Evolutionary conservation across 2,329 filamentous ascomycete species (phyloP).

Genomic region (Talaromyces sp.): DNA sequence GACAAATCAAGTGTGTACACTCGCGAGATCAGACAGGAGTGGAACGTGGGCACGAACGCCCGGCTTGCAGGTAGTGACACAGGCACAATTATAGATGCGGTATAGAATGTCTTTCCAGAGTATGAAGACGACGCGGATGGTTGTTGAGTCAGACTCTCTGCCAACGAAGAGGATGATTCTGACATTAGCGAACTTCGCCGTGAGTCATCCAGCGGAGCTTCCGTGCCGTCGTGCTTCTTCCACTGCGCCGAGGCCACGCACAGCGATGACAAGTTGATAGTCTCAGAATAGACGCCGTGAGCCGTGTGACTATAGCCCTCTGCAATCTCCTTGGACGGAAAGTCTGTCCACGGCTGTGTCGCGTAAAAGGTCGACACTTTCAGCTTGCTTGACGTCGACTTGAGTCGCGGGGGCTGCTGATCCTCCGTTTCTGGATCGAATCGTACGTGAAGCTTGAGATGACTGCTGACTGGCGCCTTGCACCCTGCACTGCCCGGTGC

Average conservation of each 20-base stretch:
- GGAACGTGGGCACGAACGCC: constrained; percentile 65
- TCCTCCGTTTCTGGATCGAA: constrained; percentile 55
- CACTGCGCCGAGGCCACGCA: constrained; percentile 57
- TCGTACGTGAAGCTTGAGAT: constrained; percentile 54
- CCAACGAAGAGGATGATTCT: constrained; percentile 23
- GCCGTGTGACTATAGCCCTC: not conserved
- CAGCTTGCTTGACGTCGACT: constrained; percentile 52
- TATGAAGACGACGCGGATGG: constrained; percentile 34
- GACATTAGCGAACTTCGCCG: constrained; percentile 30
- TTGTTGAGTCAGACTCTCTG: constrained; percentile 26
- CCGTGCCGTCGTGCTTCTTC: constrained; percentile 44
- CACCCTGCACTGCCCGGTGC: constrained; percentile 27
- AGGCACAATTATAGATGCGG: constrained; percentile 60
- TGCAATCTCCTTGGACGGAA: constrained; percentile 41
- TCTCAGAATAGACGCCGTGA: constrained; percentile 53
- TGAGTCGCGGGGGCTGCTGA: constrained; percentile 52
- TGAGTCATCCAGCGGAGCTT: constrained; percentile 23
- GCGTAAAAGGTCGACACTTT: constrained; percentile 58
- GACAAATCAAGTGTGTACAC: constrained; percentile 59
- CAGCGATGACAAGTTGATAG: constrained; percentile 51
- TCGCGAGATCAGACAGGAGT: constrained; percentile 64
- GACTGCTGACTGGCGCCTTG: constrained; percentile 44
- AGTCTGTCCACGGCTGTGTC: constrained; percentile 47
- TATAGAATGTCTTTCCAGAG: constrained; percentile 52
- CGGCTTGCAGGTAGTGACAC: constrained; percentile 62